A percentile compares a stretch with the other conserved stretches of the same genome.
phyloP scores from a whole-genome alignment of 441 rosid species.

The Syzygium syzygioides region DNA sequence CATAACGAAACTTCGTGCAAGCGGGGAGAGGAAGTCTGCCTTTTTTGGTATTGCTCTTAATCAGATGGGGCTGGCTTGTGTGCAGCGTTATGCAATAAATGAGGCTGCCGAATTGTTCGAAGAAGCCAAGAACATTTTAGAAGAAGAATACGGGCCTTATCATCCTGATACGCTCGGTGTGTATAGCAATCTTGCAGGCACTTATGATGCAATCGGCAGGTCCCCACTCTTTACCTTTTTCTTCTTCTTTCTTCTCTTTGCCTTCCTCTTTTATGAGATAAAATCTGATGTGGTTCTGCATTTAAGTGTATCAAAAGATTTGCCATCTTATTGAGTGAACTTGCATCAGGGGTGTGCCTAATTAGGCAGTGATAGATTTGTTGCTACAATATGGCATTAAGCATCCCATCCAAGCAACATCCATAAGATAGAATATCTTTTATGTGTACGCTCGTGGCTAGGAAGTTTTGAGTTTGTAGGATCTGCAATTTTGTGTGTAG shows the following conservation, averaged over 20 bases:
- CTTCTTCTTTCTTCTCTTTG: slow-evolving; percentile 8
- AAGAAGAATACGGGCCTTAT: slow-evolving; percentile 53
- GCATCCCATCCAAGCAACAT: not conserved
- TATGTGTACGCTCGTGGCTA: not conserved
- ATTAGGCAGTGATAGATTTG: not conserved
- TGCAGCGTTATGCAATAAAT: slow-evolving; percentile 40
- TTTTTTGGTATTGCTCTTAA: slow-evolving; percentile 70
- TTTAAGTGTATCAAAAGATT: not conserved
- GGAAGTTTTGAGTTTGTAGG: not conserved
- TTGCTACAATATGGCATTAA: not conserved
- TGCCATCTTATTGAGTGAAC: not conserved
- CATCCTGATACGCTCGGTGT: slow-evolving; percentile 72
- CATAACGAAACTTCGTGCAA: slow-evolving; percentile 42
- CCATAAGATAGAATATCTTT: not conserved
- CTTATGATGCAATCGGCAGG: slow-evolving; percentile 71
- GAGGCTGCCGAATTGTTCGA: slow-evolving; percentile 62
- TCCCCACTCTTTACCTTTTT: slow-evolving; percentile 13
- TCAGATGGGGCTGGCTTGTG: slow-evolving; percentile 73
- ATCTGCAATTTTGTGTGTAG: not conserved
- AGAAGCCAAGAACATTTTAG: slow-evolving; percentile 52
- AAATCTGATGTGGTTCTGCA: not conserved
- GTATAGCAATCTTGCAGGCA: slow-evolving; percentile 65
- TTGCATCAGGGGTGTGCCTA: not conserved
- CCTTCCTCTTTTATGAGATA: not conserved
- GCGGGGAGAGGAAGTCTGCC: slow-evolving; percentile 59